Base-by-base conservation (phyloP, 768 basidiomycete species). In the Rhizopogon rudus region DNA sequence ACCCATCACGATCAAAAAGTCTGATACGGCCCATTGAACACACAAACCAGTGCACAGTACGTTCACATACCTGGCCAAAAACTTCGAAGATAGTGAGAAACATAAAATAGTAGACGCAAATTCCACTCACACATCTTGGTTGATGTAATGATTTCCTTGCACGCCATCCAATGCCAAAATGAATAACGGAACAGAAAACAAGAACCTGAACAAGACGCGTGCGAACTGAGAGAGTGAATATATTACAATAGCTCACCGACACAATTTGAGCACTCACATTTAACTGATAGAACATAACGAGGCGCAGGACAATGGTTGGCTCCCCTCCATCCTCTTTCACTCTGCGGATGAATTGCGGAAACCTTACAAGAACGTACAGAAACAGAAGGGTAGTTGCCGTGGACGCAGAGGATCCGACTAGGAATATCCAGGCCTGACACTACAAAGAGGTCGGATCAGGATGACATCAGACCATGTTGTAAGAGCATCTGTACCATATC, bases 311-410 rank as follows among this genome's bases (percentile, higher is more conserved):
- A 6, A 93, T 85, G 35, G 80, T 80, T 6, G 88, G 86, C 42
- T 83, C 81, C 0, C 87, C 91, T 13, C 91, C 87, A 57, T 86
- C 89, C 4, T 75, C 73, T 65, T 85, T 88, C 57, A 93, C 86
- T 52, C 81, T 77, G 20, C 75, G 75, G 50, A 93, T 79, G 69
- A 93, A 92, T 4, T 63, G 61, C 3, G 90, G 88, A 64, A 92
- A 92, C 0, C 80, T 78, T 49, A 74, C 75, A 16, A 91, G 79
- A 22, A 92, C 86, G 58, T 83, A 87, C 54, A 91, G 71, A 63
- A 91, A 92, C 51, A 73, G 77, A 22, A 91, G 31, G 1, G 87
- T 89, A 10, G 87, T 92, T 2, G 73, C 69, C 1, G 83, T 84
- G 14, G 86, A 84, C 1, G 83, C 83, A 12, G 78, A 73, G 0